Conservation (phyloP, 2,329 filamentous ascomycete genomes). For the Ceratocystis harringtonii region DNA sequence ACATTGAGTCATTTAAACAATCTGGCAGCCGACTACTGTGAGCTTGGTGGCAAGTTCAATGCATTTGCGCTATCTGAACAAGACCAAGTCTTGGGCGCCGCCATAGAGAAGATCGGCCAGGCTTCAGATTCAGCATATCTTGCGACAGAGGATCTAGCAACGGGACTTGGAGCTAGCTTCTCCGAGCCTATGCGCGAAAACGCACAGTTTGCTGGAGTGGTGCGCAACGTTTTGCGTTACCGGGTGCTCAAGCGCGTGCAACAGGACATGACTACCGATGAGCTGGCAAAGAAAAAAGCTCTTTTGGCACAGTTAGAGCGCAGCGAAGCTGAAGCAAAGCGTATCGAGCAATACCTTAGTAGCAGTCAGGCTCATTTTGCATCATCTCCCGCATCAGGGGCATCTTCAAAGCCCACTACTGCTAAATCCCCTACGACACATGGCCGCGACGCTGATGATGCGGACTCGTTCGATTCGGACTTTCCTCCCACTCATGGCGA, state of each 20-base stretch:
- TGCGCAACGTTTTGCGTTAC: constrained; percentile 76
- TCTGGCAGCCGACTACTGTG: constrained; percentile 74
- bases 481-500: constrained; percentile 84
- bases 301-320: constrained; percentile 79
- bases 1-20: constrained; percentile 74
- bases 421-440: neutral
- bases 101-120: constrained; percentile 88
- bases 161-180: constrained; percentile 78
- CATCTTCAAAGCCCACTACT: constrained; percentile 35
- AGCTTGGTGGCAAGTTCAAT: constrained; percentile 90
- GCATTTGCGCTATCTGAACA: constrained; percentile 92
- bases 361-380: constrained; percentile 39
- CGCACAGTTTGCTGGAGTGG: constrained; percentile 90
- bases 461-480: constrained; percentile 85
- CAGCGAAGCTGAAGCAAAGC: constrained; percentile 80
- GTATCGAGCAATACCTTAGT: constrained; percentile 84
- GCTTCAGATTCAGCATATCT: constrained; percentile 94
- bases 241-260: constrained; percentile 87
- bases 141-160: constrained; percentile 79
- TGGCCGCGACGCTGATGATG: constrained; percentile 50
- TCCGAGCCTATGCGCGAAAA: constrained; percentile 97
- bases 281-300: constrained; percentile 71
- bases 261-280: constrained; percentile 91
- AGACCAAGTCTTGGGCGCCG: constrained; percentile 71
- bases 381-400: neutral